Base-by-base conservation (phyloP, 495 filamentous ascomycete species). In the Penicillium robsamsonii region DNA sequence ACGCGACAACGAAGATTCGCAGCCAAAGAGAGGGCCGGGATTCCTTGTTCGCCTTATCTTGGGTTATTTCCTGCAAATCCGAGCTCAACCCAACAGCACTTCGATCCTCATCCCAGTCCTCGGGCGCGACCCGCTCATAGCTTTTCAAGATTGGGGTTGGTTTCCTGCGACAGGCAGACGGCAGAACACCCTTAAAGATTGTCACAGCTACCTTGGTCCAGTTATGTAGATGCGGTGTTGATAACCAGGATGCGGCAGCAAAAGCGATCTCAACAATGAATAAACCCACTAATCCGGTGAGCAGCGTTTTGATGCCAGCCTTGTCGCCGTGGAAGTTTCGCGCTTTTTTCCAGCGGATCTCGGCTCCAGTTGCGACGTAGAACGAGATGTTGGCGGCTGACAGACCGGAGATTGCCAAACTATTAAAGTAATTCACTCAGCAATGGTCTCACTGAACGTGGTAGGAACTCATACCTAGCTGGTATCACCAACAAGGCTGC, bases 321-420 rank as follows among this genome's bases (percentile, higher is more conserved):
- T 55, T 53, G 46, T 71, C 66, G 24, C 69, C 53, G 25, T 65
- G 59, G 55, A 70, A 68, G 48, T 38, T 53, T 25, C 58, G 59
- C 6, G 62, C 64, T 48, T 69, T 62, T 64, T 64, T 64, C 69
- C 69, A 71, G 38, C 69, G 69, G 24, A 71, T 68, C 37, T 71
- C 69, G 18, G 66, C 62, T 33, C 69, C 69, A 11, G 61, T 71
- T 38, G 58, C 46, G 25, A 57, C 33, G 31, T 65, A 71, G 53
- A 71, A 71, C 40, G 64, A 71, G 33, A 64, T 68, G 33, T 69
- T 71, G 44, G 67, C 62, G 6, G 65, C 60, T 18, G 65, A 50
- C n/a, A 70, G 53, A 9, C 45, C 50, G 12, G 67, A 70, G 22
- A 62, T 64, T 18, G 46, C 29, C 33, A 70, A 17, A 51, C 65